Base-by-base conservation (phyloP, 805 yeast genomes). In the Ogataea saltuana region DNA sequence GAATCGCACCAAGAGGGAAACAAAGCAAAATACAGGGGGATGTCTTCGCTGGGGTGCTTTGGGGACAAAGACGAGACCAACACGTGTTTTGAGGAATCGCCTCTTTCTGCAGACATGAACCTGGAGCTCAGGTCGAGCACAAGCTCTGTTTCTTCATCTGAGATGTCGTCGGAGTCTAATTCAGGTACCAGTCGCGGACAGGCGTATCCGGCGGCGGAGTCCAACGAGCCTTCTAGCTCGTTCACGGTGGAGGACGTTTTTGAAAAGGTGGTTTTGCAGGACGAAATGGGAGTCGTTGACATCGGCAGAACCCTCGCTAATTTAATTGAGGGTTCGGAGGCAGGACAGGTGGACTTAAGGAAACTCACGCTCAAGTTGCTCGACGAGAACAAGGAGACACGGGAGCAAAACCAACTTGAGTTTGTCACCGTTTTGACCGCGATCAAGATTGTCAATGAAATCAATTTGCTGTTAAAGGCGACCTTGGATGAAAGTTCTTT, bases 401-500 rank as follows among this genome's bases (percentile, higher is more conserved):
- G 25, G 28, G 48, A 47, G 12, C 44, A 50, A 20, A 37, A 35
- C 18, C 54, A 53, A 31, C 36, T 62, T 6, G 67, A 62, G 40
- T 42, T 62, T 3, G 49, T 59, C 6, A 54, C 64, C 1, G 58
- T 58, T 2, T 19, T 52, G 17, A 53, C 61, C 12, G 54, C 60
- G 12, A 41, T 55, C 7, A 59, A 49, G 32, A 27, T 49, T 1
- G 34, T 41, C 3, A 46, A 43, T 18, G 52, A 55, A 19, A 25
- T 59, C 3, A 47, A 46, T 12, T 7, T 20, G 4, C 22, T 56
- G n/a, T 10, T 51, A 5, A 25, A 27, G 8, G 39, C 47, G 1
- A 29, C 47, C 4, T 23, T 51, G 16, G 46, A 44, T 18, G 39
- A 46, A n/a, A 53, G 39, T 12, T 32, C 46, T 5, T 44, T 46